Evolutionary conservation across 1,139 yeast species (phyloP), one percentile per base, ranked within the genome.

Genomic region (Scheffersomyces titani): DNA sequence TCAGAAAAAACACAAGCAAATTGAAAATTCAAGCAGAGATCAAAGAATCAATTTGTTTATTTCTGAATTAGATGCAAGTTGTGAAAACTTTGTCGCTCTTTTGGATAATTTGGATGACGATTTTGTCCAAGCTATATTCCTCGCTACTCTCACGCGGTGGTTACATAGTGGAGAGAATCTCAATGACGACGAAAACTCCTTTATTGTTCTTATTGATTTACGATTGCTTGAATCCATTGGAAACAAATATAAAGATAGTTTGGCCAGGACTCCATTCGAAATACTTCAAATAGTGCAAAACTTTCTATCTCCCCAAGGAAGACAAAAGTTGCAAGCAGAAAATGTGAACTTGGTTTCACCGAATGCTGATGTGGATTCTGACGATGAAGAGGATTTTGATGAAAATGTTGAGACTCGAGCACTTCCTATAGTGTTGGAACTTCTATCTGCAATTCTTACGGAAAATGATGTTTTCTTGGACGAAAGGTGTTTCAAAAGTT

Each of bases 181-280:
- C 9, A 52, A 51, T 13, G 74, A 67, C 2, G 78, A 72, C 16
- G 73, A 74, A 5, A 80, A 83, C 59, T 90, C 92, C 6, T 81
- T 88, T 56, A 65, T 80, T 19, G 78, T 84, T 50, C 73, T 92
- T 51, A 75, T 86, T 6, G 88, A 89, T 66, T 76, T 90, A 58
- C 83, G 89, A 58, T 67, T 91, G 19, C 72, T 92, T 52, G 94
- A 92, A 64, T 73, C 75, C 19, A 71, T 91, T 50, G 84, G 87
- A n/a, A 81, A 81, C 18, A 78, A 78, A 36, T 88, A 89, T 63
- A 88, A 84, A 59, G 84, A 86, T 9, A 80, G 80, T 51, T 71
- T 93, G 47, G 81, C 91, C 11, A 82, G 82, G 46, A 84, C 89
- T 3, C 89, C 96, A 0, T 69, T 70, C 5, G 90, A 87, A 55